These are phyloP conservation scores for Tetrapyrgos nigripes DNA, from an alignment of 1,284 basidiomycete genomes.

Conservation along the genomic window DNA sequence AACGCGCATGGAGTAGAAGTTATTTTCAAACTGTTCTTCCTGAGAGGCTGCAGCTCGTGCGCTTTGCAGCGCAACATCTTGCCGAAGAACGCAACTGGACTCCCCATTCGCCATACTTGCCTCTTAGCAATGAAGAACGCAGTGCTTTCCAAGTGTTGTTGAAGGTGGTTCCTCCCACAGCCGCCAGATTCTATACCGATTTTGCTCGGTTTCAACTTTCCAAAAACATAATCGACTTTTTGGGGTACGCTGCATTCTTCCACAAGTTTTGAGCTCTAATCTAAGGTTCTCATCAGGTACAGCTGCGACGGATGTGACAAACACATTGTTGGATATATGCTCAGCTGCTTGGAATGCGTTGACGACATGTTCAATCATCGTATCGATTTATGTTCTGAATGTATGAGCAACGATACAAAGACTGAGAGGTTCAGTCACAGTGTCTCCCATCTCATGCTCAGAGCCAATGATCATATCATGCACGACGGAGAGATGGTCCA, in stretches of 20 bases:
- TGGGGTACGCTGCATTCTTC: neutral
- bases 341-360: slow-evolving; percentile 30
- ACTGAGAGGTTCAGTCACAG: slow-evolving; percentile 20
- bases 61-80: neutral
- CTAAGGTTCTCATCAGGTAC: neutral
- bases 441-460: slow-evolving; percentile 26
- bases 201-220: neutral
- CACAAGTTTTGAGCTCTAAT: neutral
- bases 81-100: neutral
- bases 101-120: neutral
- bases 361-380: slow-evolving; percentile 15
- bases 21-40: neutral
- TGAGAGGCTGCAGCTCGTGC: neutral
- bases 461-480: slow-evolving; percentile 20
- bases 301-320: slow-evolving; percentile 24
- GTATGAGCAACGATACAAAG: slow-evolving; percentile 17
- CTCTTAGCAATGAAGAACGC: neutral
- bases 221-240: neutral
- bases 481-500: slow-evolving; percentile 20
- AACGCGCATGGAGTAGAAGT: neutral
- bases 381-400: slow-evolving; percentile 28
- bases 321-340: slow-evolving; percentile 13
- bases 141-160: neutral
- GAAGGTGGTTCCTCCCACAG: neutral
- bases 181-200: neutral